These are phyloP conservation scores for Magnaporthiopsis incrustans DNA, from an alignment of 2,329 filamentous ascomycete species.

Conservation along the genomic window DNA sequence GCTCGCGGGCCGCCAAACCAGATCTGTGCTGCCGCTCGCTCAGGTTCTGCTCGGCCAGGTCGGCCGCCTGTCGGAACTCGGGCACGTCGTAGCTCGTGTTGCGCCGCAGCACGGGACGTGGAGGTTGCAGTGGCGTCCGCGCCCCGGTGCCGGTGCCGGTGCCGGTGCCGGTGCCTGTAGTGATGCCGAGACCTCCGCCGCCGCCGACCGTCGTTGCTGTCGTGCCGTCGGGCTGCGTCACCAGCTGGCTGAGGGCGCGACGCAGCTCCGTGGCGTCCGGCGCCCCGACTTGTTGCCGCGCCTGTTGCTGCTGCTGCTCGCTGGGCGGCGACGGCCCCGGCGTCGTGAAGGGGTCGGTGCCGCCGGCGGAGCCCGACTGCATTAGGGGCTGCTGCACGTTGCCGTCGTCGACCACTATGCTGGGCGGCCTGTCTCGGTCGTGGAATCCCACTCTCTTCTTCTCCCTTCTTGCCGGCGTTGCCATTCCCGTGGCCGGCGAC, in stretches of 20 bases:
- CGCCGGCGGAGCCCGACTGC: neutral
- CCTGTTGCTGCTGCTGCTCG: neutral
- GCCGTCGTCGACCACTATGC: constrained; percentile 3
- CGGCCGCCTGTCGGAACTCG: constrained; percentile 2
- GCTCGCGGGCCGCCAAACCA: neutral
- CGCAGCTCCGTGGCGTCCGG: constrained; percentile 7
- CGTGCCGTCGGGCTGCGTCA: neutral
- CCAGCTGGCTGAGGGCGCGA: constrained; percentile 4
- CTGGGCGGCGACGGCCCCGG: constrained; percentile 1
- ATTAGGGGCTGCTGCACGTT: constrained; percentile 1
- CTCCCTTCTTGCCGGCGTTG: constrained; percentile 1
- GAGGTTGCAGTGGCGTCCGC: neutral
- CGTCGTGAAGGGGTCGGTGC: constrained; percentile 3
- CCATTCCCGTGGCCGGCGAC: neutral
- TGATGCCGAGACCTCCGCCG: neutral
- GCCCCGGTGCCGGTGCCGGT: neutral
- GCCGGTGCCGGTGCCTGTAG: neutral
- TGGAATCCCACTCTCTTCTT: constrained; percentile 7
- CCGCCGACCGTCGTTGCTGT: neutral
- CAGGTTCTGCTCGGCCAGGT: constrained; percentile 4
- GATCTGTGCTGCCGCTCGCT: constrained; percentile 5
- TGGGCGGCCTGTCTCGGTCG: constrained; percentile 1
- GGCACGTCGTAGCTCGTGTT: constrained; percentile 7
- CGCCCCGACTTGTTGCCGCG: neutral
- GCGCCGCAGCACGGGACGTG: constrained; percentile 2